phyloP scores from a whole-genome alignment of 345 rosid species.

The Carallia pectinifolia region DNA sequence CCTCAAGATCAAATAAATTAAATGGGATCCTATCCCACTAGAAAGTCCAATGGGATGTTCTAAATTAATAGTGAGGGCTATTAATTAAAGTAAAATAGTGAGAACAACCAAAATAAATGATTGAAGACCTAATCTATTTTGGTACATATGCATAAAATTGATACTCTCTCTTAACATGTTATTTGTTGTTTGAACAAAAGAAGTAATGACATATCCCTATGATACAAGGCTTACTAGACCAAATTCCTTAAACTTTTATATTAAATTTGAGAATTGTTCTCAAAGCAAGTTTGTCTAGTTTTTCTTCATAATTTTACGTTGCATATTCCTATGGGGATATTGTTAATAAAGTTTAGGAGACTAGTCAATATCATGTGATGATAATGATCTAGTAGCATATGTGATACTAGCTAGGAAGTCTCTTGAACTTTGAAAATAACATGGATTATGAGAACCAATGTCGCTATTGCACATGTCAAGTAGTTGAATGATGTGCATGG shows the following conservation, averaged over 20 bases:
- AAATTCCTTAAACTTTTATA: too few relatives aligned
- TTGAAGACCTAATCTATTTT: not conserved
- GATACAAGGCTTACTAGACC: too few relatives aligned
- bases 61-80: too few relatives aligned
- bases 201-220: not conserved
- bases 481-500: too few relatives aligned
- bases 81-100: too few relatives aligned
- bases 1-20: not conserved
- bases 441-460: too few relatives aligned
- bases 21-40: not conserved
- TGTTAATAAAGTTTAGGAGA: not conserved
- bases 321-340: not conserved
- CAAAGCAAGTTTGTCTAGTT: too few relatives aligned
- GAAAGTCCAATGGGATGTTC: not conserved
- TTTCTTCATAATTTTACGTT: not conserved
- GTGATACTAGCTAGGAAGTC: not conserved
- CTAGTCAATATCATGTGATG: not conserved
- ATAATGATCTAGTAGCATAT: not conserved
- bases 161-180: too few relatives aligned
- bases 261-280: too few relatives aligned
- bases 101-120: not conserved
- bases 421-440: too few relatives aligned
- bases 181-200: not conserved
- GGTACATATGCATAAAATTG: not conserved
- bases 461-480: too few relatives aligned